These are phyloP conservation scores for Sporothrix euskadiensis DNA, from an alignment of 2,329 filamentous ascomycete species.

Conservation along the genomic window DNA sequence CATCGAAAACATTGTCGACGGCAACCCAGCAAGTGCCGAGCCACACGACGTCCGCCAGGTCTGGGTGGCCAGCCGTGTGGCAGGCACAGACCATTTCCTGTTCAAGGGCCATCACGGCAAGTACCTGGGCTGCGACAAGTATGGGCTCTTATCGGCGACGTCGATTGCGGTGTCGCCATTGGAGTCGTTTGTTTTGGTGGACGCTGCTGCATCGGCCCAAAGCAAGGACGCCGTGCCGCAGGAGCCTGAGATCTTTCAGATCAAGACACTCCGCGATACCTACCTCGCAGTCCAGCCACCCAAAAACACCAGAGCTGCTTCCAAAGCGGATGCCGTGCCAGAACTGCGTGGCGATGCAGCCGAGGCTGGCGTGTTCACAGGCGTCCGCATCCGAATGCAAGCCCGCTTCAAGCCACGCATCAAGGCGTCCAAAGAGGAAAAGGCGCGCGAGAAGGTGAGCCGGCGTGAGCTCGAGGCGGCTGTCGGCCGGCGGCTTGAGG, in stretches of 20 bases:
- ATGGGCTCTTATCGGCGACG: conserved; percentile 73
- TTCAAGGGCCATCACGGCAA: conserved; percentile 90
- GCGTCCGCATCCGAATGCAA: conserved; percentile 86
- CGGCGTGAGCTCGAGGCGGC: conserved; percentile 80
- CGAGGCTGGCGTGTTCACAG: conserved; percentile 66
- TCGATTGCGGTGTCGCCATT: conserved; percentile 80
- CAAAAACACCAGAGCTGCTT: conserved; percentile 33
- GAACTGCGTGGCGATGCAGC: conserved; percentile 78
- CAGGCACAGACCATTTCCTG: conserved; percentile 76
- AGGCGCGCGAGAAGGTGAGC: conserved; percentile 80
- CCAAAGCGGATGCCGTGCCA: conserved; percentile 50
- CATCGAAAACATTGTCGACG: conserved; percentile 86
- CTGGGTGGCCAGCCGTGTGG: conserved; percentile 83
- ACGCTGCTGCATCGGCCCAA: conserved; percentile 49
- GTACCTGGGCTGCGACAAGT: conserved; percentile 84
- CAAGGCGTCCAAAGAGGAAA: conserved; percentile 78
- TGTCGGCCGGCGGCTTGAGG: conserved; percentile 72
- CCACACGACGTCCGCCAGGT: conserved; percentile 95
- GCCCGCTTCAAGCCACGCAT: conserved; percentile 86
- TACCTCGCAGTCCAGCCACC: conserved; percentile 65
- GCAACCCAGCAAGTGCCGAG: conserved; percentile 79
- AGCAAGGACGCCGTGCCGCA: conserved; percentile 39
- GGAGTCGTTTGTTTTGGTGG: conserved; percentile 75
- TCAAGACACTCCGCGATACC: conserved; percentile 71
- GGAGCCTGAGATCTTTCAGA: conserved; percentile 63